Conservation (phyloP, 2,329 filamentous ascomycete species). For the Coniochaeta sp. region DNA sequence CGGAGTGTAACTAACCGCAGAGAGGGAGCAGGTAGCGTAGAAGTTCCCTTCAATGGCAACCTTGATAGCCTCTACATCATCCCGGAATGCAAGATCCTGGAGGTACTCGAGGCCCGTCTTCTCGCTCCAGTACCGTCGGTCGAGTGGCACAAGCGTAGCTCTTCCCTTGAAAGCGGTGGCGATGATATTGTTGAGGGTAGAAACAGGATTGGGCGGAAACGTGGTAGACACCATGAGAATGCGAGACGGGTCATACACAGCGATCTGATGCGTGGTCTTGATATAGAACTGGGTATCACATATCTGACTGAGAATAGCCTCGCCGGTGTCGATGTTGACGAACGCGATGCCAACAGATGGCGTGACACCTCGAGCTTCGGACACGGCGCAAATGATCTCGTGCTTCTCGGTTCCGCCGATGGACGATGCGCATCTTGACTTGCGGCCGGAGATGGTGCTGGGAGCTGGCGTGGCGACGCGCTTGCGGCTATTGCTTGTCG, state of each 20-base stretch:
- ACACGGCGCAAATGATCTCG: slow-evolving; percentile 80
- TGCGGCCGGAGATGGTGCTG: slow-evolving; percentile 36
- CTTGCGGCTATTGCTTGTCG: background rate
- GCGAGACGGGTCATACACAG: slow-evolving; percentile 70
- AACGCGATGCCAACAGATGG: slow-evolving; percentile 82
- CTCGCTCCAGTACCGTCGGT: slow-evolving; percentile 82
- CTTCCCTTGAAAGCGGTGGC: slow-evolving; percentile 62
- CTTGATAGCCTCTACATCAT: slow-evolving; percentile 76
- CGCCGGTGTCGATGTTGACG: slow-evolving; percentile 77
- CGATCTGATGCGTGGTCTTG: slow-evolving; percentile 79
- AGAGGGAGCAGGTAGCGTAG: slow-evolving; percentile 77
- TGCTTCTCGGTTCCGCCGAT: slow-evolving; percentile 47
- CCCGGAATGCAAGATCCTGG: slow-evolving; percentile 67
- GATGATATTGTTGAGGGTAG: slow-evolving; percentile 67
- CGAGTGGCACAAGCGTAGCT: slow-evolving; percentile 53
- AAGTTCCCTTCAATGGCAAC: slow-evolving; percentile 76
- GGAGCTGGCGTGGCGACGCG: slow-evolving; percentile 7
- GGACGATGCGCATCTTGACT: slow-evolving; percentile 32
- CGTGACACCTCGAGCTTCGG: slow-evolving; percentile 79
- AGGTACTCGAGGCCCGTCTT: slow-evolving; percentile 70
- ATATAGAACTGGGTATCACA: slow-evolving; percentile 91
- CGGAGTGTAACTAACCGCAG: slow-evolving; percentile 55
- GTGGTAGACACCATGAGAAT: slow-evolving; percentile 71
- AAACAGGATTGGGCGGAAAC: slow-evolving; percentile 57
- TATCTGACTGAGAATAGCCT: slow-evolving; percentile 82